Conservation (phyloP, 306 rosid genomes). For the Argentina anserina region DNA sequence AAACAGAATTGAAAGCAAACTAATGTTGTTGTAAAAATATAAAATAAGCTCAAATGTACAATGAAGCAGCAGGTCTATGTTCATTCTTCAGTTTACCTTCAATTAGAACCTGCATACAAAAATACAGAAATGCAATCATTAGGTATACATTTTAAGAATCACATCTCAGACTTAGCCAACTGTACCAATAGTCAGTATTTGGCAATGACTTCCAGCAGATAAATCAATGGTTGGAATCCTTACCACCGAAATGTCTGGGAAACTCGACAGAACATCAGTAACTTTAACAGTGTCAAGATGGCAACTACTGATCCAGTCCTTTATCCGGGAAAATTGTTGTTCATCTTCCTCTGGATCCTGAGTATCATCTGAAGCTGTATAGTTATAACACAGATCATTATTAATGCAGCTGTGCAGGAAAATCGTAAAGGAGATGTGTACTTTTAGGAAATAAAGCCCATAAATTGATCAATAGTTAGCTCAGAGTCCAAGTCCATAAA, state of each 20-base stretch:
- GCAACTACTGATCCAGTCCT: conserved; percentile 65
- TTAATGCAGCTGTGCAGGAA: neutral
- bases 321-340: conserved; percentile 62
- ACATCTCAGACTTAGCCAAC: conserved; percentile 1
- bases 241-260: conserved; percentile 91
- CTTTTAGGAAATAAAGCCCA: neutral
- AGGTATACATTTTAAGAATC: conserved; percentile 11
- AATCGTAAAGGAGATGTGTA: neutral
- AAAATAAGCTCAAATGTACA: neutral
- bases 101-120: conserved; percentile 58
- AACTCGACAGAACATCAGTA: conserved; percentile 69
- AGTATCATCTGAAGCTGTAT: conserved; percentile 52
- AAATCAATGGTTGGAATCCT: conserved; percentile 11
- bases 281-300: conserved; percentile 65
- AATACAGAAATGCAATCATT: conserved; percentile 33
- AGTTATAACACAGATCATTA: conserved; percentile 12
- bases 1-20: conserved; percentile 16
- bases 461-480: neutral
- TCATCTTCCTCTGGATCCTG: conserved; percentile 80
- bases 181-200: neutral
- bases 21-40: neutral
- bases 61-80: neutral
- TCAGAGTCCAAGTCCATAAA: neutral
- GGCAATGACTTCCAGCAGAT: conserved; percentile 2
- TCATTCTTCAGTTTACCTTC: conserved; percentile 52